Evolutionary conservation across 1,139 yeast genomes (phyloP).

Genomic region (Blastobotrys malaysiensis): DNA sequence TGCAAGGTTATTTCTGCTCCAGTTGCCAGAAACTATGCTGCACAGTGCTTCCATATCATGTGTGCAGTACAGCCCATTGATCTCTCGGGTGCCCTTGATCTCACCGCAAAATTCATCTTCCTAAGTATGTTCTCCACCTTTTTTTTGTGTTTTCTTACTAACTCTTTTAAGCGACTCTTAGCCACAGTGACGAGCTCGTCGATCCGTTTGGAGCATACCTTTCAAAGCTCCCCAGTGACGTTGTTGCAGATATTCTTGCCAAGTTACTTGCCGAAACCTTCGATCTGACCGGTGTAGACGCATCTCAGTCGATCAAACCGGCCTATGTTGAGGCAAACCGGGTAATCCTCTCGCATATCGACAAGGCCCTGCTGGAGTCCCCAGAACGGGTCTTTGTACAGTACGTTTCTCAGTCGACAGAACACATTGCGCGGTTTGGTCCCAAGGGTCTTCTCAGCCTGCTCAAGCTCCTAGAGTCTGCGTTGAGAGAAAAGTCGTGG

Average conservation of each 20-base stretch:
- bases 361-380: conserved; percentile 3
- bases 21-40: background rate
- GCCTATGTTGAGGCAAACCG: conserved; percentile 6
- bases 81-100: background rate
- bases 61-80: background rate
- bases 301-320: background rate
- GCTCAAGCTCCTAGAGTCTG: conserved; percentile 31
- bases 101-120: background rate
- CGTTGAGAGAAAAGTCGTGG: conserved; percentile 51
- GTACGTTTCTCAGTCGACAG: conserved; percentile 1
- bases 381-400: conserved; percentile 2
- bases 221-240: background rate
- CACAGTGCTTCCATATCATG: background rate
- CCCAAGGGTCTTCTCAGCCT: conserved; percentile 5
- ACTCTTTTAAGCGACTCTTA: background rate
- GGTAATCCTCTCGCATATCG: conserved; percentile 2
- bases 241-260: background rate
- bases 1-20: background rate
- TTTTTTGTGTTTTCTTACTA: background rate
- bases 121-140: background rate
- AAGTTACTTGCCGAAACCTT: background rate
- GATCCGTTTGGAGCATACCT: background rate
- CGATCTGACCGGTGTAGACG: background rate
- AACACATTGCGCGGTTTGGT: conserved; percentile 3
- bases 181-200: background rate